Conservation (phyloP, 2,329 filamentous ascomycete genomes). For the Gaeumannomyces tritici region DNA sequence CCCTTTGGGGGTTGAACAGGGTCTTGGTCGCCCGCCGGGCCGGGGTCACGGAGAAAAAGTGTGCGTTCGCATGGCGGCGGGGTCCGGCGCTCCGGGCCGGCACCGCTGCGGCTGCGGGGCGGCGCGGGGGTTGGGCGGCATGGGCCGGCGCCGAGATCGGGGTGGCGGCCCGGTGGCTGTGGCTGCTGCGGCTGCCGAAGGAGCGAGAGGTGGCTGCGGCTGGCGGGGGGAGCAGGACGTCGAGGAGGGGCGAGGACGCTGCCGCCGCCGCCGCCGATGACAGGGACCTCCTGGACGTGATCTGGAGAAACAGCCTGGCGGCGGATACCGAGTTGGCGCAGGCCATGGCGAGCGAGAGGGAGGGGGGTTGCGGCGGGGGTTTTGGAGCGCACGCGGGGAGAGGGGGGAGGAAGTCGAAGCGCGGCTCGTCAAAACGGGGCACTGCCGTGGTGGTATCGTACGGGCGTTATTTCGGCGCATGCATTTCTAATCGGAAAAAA, state of each 20-base stretch:
- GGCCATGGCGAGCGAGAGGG: not conserved
- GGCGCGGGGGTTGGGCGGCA: not conserved
- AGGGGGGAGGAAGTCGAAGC: too few relatives aligned
- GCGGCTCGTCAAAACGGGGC: not conserved
- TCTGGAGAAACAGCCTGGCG: slow-evolving; percentile 21
- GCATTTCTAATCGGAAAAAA: slow-evolving; percentile 3
- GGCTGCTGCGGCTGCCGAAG: not conserved
- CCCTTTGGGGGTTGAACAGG: slow-evolving; percentile 62
- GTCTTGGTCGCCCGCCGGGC: slow-evolving; percentile 33
- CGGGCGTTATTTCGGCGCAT: not conserved
- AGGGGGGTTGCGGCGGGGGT: too few relatives aligned
- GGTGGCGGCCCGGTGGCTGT: not conserved
- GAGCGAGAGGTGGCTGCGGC: not conserved
- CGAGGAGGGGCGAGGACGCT: slow-evolving; percentile 23
- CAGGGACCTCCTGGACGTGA: slow-evolving; percentile 7
- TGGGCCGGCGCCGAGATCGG: slow-evolving; percentile 1
- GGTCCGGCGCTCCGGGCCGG: not conserved
- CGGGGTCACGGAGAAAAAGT: slow-evolving; percentile 27
- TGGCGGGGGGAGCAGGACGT: slow-evolving; percentile 27
- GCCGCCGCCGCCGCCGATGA: slow-evolving; percentile 8
- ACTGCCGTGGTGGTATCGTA: not conserved
- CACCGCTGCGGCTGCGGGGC: not conserved
- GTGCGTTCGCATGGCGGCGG: not conserved
- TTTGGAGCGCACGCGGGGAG: too few relatives aligned
- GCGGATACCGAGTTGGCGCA: slow-evolving; percentile 13